Conservation (phyloP, 805 yeast genomes). For the Teunomyces funiuensis region DNA sequence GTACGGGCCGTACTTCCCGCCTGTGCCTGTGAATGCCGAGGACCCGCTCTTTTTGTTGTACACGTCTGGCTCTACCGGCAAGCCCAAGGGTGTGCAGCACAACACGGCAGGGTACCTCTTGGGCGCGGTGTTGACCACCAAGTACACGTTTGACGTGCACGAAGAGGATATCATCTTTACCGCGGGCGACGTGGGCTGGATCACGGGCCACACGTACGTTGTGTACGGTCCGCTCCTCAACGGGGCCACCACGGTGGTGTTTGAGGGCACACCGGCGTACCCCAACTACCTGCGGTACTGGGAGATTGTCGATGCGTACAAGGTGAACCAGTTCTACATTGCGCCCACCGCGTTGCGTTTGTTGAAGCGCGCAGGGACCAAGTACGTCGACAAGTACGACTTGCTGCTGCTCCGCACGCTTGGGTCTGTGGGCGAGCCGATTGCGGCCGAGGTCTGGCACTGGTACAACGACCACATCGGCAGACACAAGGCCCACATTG, state of each 20-base stretch:
- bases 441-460: conserved; percentile 97
- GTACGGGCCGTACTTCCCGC: conserved; percentile 83
- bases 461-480: conserved; percentile 96
- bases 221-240: conserved; percentile 85
- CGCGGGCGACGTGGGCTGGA: conserved; percentile 99
- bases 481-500: conserved; percentile 81
- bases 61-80: conserved; percentile 97
- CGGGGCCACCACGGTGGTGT: conserved; percentile 90
- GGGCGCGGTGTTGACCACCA: conserved; percentile 89
- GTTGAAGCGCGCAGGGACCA: conserved; percentile 85
- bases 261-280: conserved; percentile 97
- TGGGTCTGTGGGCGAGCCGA: conserved; percentile 99
- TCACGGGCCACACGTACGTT: conserved; percentile 96
- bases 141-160: conserved; percentile 91
- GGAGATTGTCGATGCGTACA: conserved; percentile 90
- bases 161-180: conserved; percentile 87
- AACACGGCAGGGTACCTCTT: conserved; percentile 91
- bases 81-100: conserved; percentile 98
- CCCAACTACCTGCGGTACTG: conserved; percentile 95
- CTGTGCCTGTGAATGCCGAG: conserved; percentile 83
- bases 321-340: conserved; percentile 93
- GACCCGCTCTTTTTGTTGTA: conserved; percentile 94
- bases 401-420: conserved; percentile 83
- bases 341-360: conserved; percentile 98
- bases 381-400: conserved; percentile 76